Base-by-base conservation (phyloP, 345 rosid genomes). In the Dipteronia sinensis region DNA sequence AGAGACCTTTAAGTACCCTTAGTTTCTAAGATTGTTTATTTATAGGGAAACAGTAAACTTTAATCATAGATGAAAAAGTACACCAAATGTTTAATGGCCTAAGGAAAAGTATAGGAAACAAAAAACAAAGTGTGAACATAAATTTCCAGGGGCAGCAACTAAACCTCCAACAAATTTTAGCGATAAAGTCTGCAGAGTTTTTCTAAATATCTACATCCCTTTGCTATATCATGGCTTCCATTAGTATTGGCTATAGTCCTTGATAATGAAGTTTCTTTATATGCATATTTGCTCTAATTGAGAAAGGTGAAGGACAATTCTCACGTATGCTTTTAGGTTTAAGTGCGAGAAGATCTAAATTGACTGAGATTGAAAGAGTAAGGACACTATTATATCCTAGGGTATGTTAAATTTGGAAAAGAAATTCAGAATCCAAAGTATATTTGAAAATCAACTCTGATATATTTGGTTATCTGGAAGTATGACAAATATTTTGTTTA, bases 181-280 rank as follows among this genome's bases (percentile, higher is more conserved):
- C 6, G 38, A 34, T 34, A 34, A 74, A 42, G 31, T 11, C 53
- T 29, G 59, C 38, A 67, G 19, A 65, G 1, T 76, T 25, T 3
- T 74, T 42, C 44, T 40, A 58, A 67, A 27, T 71, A 75, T 42
- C 53, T n/a, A 31, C 56, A 70, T 25, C 10, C 31, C 7, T 77
- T 44, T 77, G 17, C 67, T 55, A 6, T 55, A 9, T 76, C 17
- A 17, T 19, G 10, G 59, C n/a, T 55, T 74, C 23, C 27, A 63
- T 62, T 27, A 71, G 67, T 16, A 22, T 40, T 73, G 15, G n/a
- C 25, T 72, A 16, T 22, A 42, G 29, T 25, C 20, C 55, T 16
- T 16, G 31, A 59, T 23, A 61, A 1, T 8, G 23, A 25, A 9
- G 27, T 49, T 1, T 46, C 13, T 38, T 20, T n/a, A 55, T 72